Percentiles rank a stretch among this genome's conserved stretches.
Conservation (phyloP, 2,329 filamentous ascomycete genomes). For the Fonsecaea monophora region DNA sequence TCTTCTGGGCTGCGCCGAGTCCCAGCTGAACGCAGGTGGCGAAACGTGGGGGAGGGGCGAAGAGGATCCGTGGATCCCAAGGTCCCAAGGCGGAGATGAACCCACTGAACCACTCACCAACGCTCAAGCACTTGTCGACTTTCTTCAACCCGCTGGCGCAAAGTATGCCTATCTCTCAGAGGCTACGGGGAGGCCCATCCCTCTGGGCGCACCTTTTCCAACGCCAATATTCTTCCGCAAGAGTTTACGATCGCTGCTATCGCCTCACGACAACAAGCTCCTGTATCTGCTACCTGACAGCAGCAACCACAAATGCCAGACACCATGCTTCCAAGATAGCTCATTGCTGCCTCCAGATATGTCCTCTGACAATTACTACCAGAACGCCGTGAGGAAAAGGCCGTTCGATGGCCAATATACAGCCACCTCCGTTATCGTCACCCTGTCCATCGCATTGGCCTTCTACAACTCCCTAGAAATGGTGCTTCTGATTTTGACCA, state of each 20-base stretch:
- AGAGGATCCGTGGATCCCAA: no score
- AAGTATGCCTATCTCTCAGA: neutral
- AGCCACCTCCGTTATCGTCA: slow-evolving; percentile 16
- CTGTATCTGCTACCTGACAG: neutral
- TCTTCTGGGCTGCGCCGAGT: neutral
- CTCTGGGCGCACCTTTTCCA: neutral
- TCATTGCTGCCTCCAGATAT: neutral
- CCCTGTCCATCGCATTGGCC: slow-evolving; percentile 43
- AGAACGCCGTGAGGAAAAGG: slow-evolving; percentile 9
- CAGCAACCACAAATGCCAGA: neutral
- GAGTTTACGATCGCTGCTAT: neutral
- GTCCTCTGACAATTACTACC: slow-evolving; percentile 9
- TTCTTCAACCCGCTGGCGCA: neutral
- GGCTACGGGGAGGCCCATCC: neutral
- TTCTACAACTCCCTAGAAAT: slow-evolving; percentile 60
- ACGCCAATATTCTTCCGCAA: no score
- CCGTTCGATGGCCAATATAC: slow-evolving; percentile 20
- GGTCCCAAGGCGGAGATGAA: neutral
- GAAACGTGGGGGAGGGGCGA: neutral
- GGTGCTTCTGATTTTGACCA: slow-evolving; percentile 55
- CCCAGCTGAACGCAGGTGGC: neutral
- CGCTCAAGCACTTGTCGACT: neutral
- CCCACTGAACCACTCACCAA: neutral
- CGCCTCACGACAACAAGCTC: neutral
- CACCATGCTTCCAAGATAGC: slow-evolving; percentile 11